A percentile compares a stretch with the other conserved stretches of the same genome.
These are phyloP conservation scores for Acephala macrosclerotiorum DNA, from an alignment of 2,329 filamentous ascomycete species.

Conservation along the genomic window DNA sequence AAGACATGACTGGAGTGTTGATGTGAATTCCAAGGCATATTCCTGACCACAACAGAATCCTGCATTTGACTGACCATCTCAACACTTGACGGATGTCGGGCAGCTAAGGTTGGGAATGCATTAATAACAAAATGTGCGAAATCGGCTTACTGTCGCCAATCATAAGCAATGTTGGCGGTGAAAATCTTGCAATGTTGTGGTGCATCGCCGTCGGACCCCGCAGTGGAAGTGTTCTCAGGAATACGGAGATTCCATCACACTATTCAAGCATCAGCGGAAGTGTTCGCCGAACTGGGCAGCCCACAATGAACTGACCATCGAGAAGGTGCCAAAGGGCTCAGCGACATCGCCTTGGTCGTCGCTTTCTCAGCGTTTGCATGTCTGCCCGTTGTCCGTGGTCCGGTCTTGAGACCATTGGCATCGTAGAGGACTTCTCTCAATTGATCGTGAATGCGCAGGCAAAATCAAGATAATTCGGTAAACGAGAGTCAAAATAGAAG, in stretches of 20 bases:
- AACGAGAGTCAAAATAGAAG: not conserved
- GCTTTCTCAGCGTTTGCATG: not conserved
- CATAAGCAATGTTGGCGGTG: not conserved
- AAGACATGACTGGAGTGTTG: too few relatives aligned
- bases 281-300: not conserved
- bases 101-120: not conserved
- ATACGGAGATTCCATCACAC: not conserved
- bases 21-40: too few relatives aligned
- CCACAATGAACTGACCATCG: not conserved
- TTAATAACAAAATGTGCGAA: not conserved
- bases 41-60: not conserved
- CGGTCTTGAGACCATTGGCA: not conserved
- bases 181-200: not conserved
- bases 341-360: not conserved
- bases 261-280: not conserved
- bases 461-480: too few relatives aligned
- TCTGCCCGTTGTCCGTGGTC: not conserved
- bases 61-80: not conserved
- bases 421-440: not conserved
- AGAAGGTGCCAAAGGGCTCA: not conserved
- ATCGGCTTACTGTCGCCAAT: conserved; percentile 2
- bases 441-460: too few relatives aligned
- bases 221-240: not conserved
- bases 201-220: not conserved
- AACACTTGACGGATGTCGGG: not conserved